Evolutionary conservation across 2,329 filamentous ascomycete genomes (phyloP), one percentile per base, ranked within the genome.

Genomic region (Hymenoscyphus scutula): DNA sequence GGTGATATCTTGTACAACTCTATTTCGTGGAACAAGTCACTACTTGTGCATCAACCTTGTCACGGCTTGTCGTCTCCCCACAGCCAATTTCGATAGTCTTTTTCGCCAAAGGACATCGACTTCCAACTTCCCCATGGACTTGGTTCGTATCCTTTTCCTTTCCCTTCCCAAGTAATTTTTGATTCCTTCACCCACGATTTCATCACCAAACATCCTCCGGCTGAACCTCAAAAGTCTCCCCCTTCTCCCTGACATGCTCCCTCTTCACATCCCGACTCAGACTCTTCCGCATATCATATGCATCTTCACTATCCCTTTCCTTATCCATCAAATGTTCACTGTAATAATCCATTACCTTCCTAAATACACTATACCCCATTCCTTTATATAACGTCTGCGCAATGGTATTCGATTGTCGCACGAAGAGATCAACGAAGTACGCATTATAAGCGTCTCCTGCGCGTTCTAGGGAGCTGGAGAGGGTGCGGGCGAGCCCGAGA

Each of bases 381-480:
- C 86, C 89, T 75, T 90, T 88, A 76, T 99, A 99, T 77, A 99
- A 88, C 58, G 84, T 82, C 71, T 97, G 93, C 6, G 95, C 95
- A 67, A 91, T 88, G 72, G 86, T 82, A 76, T 99, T 99, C 72
- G 92, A 93, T 67, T 88, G 89, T 53, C 95, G 83, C 54, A 99
- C 95, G 73, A 96, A 99, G 58, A 99, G 78, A 76, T 99, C 95
- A 53, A 98, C 90, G 74, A 99, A 99, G 90, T 92, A 98, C 54
- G 92, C 89, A 66, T 96, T 81, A 68, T 92, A 88, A 58, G 87
- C 88, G 70, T 97, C 90, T 48, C 91, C 92, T 1, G 87, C 88
- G n/a, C 82, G 81, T 76, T 97, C 94, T 32, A 99, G 82, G 62
- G 91, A 87, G 71, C 90, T 84, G 0, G 90, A 92, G 41, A 99